Evolutionary conservation across 352 stramenopile species (phyloP).

Genomic region (Blastocystis hominis): DNA sequence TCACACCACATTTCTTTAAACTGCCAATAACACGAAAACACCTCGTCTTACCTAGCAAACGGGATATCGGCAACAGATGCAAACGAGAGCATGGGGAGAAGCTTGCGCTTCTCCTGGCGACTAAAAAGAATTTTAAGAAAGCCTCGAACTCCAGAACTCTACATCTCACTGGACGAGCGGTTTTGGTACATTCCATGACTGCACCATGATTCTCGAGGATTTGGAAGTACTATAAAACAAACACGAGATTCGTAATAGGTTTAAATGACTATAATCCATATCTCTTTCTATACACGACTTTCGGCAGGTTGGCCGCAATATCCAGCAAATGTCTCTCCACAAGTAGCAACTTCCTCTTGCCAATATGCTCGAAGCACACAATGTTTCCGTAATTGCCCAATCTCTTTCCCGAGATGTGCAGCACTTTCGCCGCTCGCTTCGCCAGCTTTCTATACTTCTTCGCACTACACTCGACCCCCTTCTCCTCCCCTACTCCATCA

Average conservation of each 20-base stretch:
- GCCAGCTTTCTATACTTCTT: background rate
- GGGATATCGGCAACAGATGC: background rate
- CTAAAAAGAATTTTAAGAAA: slow-evolving; percentile 17
- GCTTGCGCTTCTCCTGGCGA: background rate
- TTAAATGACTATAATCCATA: slow-evolving; percentile 42
- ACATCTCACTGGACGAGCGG: background rate
- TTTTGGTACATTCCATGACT: slow-evolving; percentile 1
- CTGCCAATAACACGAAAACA: background rate
- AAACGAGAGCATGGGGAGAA: slow-evolving; percentile 3
- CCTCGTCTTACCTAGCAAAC: background rate
- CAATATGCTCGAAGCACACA: background rate
- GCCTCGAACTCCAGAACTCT: background rate
- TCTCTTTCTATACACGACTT: slow-evolving; percentile 33
- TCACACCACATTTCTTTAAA: slow-evolving; percentile 11
- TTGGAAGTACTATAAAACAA: background rate
- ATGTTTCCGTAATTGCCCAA: background rate
- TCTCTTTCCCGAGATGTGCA: background rate
- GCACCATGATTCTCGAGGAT: background rate
- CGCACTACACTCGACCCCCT: background rate
- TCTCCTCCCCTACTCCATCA: background rate
- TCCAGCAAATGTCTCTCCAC: background rate
- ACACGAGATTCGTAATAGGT: background rate
- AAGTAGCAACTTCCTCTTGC: background rate
- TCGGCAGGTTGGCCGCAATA: background rate
- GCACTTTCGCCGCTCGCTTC: background rate